Percentiles rank a stretch among this genome's conserved stretches.
Conservation (phyloP, 768 basidiomycete genomes). For the Coprinopsis cinerea region DNA sequence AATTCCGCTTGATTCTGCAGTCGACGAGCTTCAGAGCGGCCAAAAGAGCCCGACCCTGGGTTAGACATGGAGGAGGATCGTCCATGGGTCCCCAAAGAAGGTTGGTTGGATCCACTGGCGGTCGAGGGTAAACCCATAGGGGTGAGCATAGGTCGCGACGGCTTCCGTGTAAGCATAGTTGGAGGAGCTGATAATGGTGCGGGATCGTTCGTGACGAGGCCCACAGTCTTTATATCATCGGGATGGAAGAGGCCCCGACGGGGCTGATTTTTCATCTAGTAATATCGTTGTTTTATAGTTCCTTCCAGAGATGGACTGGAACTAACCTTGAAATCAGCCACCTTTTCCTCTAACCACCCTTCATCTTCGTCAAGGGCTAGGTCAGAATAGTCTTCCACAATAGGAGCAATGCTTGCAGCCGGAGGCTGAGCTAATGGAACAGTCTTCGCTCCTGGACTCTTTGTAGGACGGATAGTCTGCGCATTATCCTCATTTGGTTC, state of each 20-base stretch:
- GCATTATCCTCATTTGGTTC: slow-evolving; percentile 64
- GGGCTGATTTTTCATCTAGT: slow-evolving; percentile 62
- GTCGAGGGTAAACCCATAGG: slow-evolving; percentile 29
- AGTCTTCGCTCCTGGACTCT: slow-evolving; percentile 53
- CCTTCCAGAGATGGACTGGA: background rate
- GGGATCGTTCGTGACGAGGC: slow-evolving; percentile 43
- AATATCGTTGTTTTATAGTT: background rate
- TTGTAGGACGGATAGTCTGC: slow-evolving; percentile 69
- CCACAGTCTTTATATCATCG: slow-evolving; percentile 80
- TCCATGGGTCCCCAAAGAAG: slow-evolving; percentile 36
- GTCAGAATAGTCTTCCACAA: slow-evolving; percentile 91
- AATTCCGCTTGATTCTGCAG: slow-evolving; percentile 58
- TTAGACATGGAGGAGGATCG: slow-evolving; percentile 54
- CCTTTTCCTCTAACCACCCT: slow-evolving; percentile 60
- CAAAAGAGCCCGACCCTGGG: slow-evolving; percentile 52
- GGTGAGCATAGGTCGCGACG: slow-evolving; percentile 45
- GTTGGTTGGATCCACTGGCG: slow-evolving; percentile 17
- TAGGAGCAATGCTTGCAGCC: slow-evolving; percentile 53
- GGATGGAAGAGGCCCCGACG: slow-evolving; percentile 83
- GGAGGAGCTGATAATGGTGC: slow-evolving; percentile 67
- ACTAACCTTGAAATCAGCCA: slow-evolving; percentile 76
- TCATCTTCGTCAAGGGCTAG: slow-evolving; percentile 77
- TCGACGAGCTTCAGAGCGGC: slow-evolving; percentile 57
- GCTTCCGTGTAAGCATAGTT: slow-evolving; percentile 45
- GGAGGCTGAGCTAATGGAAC: slow-evolving; percentile 58